A percentile compares a stretch with the other conserved stretches of the same genome.
phyloP scores from a whole-genome alignment of 192 early-diverging fungal species.

The Globomyces pollinis-pini region DNA sequence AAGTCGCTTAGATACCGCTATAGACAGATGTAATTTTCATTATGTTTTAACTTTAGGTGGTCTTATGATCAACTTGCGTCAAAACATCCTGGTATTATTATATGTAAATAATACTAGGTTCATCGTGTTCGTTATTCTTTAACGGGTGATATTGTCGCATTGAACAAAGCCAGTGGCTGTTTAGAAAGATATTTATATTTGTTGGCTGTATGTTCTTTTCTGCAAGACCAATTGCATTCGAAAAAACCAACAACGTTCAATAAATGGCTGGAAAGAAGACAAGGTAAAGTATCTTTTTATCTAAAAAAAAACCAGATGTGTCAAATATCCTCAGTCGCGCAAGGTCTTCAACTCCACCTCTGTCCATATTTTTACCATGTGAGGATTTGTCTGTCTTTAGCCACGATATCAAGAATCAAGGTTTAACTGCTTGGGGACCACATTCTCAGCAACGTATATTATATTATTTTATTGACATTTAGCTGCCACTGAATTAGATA shows the following conservation, averaged over 20 bases:
- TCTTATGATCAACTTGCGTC: no score
- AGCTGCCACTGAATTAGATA: conserved; percentile 46
- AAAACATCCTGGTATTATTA: no score
- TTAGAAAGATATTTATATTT: conserved; percentile 56
- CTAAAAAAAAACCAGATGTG: conserved; percentile 47
- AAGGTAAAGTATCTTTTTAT: no score
- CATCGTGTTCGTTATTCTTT: conserved; percentile 48
- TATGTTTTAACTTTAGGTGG: conserved; percentile 53
- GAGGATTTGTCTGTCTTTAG: conserved; percentile 46
- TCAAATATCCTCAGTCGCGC: conserved; percentile 45
- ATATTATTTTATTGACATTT: no score
- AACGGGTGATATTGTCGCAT: conserved; percentile 17
- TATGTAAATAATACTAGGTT: no score
- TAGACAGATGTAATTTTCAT: conserved; percentile 50
- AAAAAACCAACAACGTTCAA: conserved; percentile 9
- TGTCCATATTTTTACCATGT: conserved; percentile 48
- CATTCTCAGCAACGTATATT: no score
- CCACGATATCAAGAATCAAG: conserved; percentile 5
- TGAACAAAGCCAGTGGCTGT: conserved; percentile 39
- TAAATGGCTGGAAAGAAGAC: conserved; percentile 26
- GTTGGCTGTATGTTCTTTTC: conserved; percentile 46
- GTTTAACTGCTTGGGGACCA: neutral
- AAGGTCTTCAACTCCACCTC: conserved; percentile 27
- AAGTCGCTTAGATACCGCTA: conserved; percentile 40
- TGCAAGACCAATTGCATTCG: conserved; percentile 24